Evolutionary conservation across 345 rosid species (phyloP).

Genomic region (Bruguiera parviflora): DNA sequence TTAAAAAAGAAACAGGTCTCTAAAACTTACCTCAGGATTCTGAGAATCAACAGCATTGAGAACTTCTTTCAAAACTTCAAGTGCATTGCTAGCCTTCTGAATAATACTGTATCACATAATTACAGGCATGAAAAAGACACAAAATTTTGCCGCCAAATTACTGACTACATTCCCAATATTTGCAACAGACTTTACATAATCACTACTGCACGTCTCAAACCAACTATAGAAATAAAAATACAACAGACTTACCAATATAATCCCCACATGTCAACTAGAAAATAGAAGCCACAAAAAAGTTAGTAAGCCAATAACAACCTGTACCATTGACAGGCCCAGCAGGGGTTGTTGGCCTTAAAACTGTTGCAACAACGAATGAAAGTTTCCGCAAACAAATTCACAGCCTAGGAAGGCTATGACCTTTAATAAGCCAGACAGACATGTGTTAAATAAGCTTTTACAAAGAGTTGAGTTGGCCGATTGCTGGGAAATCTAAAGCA

Average conservation of each 20-base stretch:
- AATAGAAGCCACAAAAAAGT: too few relatives aligned
- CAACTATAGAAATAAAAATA: not conserved
- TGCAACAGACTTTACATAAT: not conserved
- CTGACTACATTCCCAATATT: not conserved
- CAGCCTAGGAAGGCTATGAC: not conserved
- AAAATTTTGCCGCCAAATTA: not conserved
- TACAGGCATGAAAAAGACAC: slow-evolving; percentile 6
- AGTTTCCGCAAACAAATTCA: not conserved
- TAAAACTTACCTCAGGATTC: slow-evolving; percentile 60
- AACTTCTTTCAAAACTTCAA: slow-evolving; percentile 86
- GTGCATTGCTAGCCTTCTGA: slow-evolving; percentile 80
- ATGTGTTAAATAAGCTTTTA: not conserved
- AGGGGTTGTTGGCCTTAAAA: too few relatives aligned
- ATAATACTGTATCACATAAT: slow-evolving; percentile 52
- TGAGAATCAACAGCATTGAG: slow-evolving; percentile 80
- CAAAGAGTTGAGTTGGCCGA: not conserved
- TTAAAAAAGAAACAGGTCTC: not conserved
- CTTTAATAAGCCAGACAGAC: not conserved
- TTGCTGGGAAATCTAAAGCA: not conserved
- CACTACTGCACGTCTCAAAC: not conserved
- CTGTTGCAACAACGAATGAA: not conserved
- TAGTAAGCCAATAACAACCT: too few relatives aligned
- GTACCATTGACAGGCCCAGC: too few relatives aligned
- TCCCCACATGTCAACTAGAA: too few relatives aligned
- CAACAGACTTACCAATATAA: not conserved